These are phyloP conservation scores for Globisporangium radiosum DNA, from an alignment of 352 stramenopile species.

Conservation along the genomic window DNA sequence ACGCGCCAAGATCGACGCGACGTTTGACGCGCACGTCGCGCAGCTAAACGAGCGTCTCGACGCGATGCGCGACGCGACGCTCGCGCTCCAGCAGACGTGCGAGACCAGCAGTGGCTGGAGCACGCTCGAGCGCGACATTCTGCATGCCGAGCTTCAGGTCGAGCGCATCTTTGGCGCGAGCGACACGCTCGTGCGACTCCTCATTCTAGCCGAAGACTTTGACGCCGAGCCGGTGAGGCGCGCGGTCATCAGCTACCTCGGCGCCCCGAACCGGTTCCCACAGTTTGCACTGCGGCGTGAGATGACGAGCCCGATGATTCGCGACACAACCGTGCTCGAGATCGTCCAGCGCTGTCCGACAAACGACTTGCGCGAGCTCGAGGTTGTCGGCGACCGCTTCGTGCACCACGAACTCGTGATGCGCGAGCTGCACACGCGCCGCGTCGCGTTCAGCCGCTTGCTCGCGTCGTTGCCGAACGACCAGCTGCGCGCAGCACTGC, in stretches of 20 bases:
- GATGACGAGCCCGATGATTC: constrained; percentile 66
- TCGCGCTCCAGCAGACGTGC: constrained; percentile 41
- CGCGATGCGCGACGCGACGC: constrained; percentile 33
- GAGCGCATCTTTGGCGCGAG: constrained; percentile 65
- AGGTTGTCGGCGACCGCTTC: constrained; percentile 34
- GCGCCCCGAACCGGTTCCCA: constrained; percentile 30
- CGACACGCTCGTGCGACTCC: constrained; percentile 59
- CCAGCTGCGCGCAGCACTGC: constrained; percentile 32
- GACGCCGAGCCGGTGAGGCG: constrained; percentile 49
- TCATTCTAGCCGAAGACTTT: constrained; percentile 71
- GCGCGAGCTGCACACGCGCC: constrained; percentile 59
- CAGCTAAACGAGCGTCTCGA: constrained; percentile 31
- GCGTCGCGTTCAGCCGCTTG: constrained; percentile 44
- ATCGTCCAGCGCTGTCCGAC: constrained; percentile 55
- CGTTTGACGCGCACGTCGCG: constrained; percentile 43
- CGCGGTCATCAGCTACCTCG: constrained; percentile 51
- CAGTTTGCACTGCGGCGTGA: constrained; percentile 67
- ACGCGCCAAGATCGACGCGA: constrained; percentile 52
- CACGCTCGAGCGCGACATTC: constrained; percentile 50
- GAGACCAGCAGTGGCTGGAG: constrained; percentile 44
- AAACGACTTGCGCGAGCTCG: constrained; percentile 44
- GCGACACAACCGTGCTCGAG: constrained; percentile 51
- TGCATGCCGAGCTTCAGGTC: constrained; percentile 42
- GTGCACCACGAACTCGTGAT: constrained; percentile 47
- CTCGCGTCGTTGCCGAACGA: constrained; percentile 53